Conservation (phyloP, 371 early-diverging fungal genomes). For the Mortierella polycephala region DNA sequence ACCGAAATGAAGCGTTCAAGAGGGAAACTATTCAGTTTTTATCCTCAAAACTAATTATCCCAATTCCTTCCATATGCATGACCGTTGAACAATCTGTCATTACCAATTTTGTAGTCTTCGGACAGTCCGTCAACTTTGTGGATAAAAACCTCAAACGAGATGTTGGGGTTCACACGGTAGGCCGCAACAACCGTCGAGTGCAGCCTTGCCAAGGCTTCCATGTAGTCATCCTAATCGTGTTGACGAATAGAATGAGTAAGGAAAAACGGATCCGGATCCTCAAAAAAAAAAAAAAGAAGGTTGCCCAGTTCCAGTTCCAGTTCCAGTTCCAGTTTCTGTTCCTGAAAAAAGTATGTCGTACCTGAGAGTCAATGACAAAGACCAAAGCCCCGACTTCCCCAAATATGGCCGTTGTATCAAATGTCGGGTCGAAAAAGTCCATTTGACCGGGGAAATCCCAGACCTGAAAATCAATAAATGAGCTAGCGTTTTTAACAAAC, state of each 20-base stretch:
- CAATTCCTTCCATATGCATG: too few relatives aligned
- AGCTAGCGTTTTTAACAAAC: slow-evolving; percentile 57
- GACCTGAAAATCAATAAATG: slow-evolving; percentile 89
- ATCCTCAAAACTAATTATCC: too few relatives aligned
- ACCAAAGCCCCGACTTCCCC: slow-evolving; percentile 84
- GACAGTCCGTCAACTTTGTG: slow-evolving; percentile 97
- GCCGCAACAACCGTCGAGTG: slow-evolving; percentile 82
- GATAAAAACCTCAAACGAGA: slow-evolving; percentile 92
- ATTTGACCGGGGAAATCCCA: slow-evolving; percentile 96
- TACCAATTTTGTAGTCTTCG: slow-evolving; percentile 93
- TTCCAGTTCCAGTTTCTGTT: too few relatives aligned
- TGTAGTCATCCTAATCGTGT: slow-evolving; percentile 81
- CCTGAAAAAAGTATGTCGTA: slow-evolving; percentile 19
- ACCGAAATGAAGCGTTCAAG: neutral
- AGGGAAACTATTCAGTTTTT: neutral
- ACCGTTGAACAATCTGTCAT: neutral
- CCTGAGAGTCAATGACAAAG: slow-evolving; percentile 95
- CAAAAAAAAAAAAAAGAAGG: neutral
- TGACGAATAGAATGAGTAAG: neutral
- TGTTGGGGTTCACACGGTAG: slow-evolving; percentile 80
- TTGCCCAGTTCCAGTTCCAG: too few relatives aligned
- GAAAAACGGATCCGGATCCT: neutral
- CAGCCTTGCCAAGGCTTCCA: slow-evolving; percentile 81
- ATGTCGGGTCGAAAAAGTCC: slow-evolving; percentile 83
- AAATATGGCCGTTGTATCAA: slow-evolving; percentile 80